A percentile compares a stretch with the other conserved stretches of the same genome.
Evolutionary conservation across 352 stramenopile genomes (phyloP).

Genomic region (Pythium aphanidermatum): DNA sequence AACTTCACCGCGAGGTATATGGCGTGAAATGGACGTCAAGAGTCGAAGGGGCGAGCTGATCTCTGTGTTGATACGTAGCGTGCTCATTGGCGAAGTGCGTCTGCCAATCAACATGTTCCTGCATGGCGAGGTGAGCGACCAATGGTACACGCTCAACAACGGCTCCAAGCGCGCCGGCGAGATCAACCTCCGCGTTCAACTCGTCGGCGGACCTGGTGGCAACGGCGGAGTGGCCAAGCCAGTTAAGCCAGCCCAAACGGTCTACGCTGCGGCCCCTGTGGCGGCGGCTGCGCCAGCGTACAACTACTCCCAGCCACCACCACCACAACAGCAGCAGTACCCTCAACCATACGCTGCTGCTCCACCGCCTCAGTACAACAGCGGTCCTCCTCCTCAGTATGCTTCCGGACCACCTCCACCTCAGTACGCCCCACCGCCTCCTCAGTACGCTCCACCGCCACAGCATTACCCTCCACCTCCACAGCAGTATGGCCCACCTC

Average conservation of each 20-base stretch:
- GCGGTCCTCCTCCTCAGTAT: slow-evolving; percentile 12
- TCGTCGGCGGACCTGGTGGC: slow-evolving; percentile 23
- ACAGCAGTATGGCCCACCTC: slow-evolving; percentile 10
- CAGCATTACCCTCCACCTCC: slow-evolving; percentile 3
- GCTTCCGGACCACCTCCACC: slow-evolving; percentile 21
- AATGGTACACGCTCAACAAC: slow-evolving; percentile 81
- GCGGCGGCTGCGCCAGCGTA: not conserved
- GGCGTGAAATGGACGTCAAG: too few species aligned
- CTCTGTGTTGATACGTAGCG: slow-evolving; percentile 18
- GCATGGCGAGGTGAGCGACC: slow-evolving; percentile 53
- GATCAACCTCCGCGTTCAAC: slow-evolving; percentile 80
- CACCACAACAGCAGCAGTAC: not conserved
- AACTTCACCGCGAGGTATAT: slow-evolving; percentile 70
- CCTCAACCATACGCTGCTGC: not conserved
- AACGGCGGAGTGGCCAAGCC: slow-evolving; percentile 3
- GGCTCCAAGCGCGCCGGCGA: slow-evolving; percentile 48
- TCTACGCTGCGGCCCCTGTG: not conserved
- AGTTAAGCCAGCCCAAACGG: too few species aligned
- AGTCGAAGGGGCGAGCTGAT: too few species aligned
- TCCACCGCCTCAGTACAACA: slow-evolving; percentile 1
- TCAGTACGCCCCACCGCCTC: not conserved
- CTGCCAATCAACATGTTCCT: slow-evolving; percentile 75
- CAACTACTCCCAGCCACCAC: not conserved
- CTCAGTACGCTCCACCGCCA: slow-evolving; percentile 2
- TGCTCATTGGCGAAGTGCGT: slow-evolving; percentile 64